phyloP scores from a whole-genome alignment of 2,329 filamentous ascomycete genomes.

The Pyrenochaeta sp. region DNA sequence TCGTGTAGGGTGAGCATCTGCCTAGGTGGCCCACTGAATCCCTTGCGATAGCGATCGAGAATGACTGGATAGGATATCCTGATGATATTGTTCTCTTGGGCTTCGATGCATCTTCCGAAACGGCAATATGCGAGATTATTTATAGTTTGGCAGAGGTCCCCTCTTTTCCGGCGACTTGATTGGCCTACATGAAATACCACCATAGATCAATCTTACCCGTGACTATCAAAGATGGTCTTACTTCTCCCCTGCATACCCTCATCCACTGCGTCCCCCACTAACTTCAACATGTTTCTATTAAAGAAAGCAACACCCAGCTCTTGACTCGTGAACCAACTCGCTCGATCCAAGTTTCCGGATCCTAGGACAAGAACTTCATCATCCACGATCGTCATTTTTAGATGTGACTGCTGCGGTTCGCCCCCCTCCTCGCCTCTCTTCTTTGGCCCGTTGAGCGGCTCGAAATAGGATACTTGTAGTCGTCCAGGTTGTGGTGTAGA shows the following conservation, averaged over 20 bases:
- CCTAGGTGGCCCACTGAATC: too few relatives aligned
- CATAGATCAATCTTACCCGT: background rate
- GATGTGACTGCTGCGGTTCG: slow-evolving; percentile 76
- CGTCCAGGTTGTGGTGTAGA: slow-evolving; percentile 50
- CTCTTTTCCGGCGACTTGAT: too few relatives aligned
- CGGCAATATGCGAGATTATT: too few relatives aligned
- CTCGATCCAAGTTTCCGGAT: slow-evolving; percentile 84
- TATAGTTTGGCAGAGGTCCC: too few relatives aligned
- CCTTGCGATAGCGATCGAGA: too few relatives aligned
- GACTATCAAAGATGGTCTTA: slow-evolving; percentile 37
- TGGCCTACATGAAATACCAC: too few relatives aligned
- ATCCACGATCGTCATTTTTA: slow-evolving; percentile 81
- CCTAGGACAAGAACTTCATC: slow-evolving; percentile 73
- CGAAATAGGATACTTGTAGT: slow-evolving; percentile 68
- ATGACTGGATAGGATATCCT: too few relatives aligned
- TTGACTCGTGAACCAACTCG: slow-evolving; percentile 87
- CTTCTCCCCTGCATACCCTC: slow-evolving; percentile 34
- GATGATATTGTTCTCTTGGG: too few relatives aligned
- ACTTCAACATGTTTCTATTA: slow-evolving; percentile 49
- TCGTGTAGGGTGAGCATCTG: too few relatives aligned
- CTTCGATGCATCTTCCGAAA: too few relatives aligned
- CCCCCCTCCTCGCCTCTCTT: slow-evolving; percentile 34
- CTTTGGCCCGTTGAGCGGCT: slow-evolving; percentile 40
- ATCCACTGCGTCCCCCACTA: slow-evolving; percentile 37
- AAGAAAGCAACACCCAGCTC: slow-evolving; percentile 75